These are phyloP conservation scores for Orobanche coerulescens DNA, from an alignment of 257 asterid genomes.

Conservation along the genomic window DNA sequence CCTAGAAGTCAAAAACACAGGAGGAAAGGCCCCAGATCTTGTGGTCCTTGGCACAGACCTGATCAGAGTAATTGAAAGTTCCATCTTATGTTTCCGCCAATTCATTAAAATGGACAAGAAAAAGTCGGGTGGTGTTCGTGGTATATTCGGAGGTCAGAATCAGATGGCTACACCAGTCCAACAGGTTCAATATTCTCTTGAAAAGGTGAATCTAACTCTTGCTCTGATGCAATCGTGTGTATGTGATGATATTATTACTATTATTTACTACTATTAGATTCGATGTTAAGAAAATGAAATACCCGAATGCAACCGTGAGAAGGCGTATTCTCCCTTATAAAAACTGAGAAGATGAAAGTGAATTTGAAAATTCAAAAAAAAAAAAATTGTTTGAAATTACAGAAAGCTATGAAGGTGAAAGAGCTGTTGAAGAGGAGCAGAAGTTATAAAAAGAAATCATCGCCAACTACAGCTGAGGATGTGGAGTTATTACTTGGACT, in stretches of 20 bases:
- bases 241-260: no score
- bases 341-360: conserved; percentile 45
- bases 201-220: conserved; percentile 41
- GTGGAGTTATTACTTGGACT: conserved; percentile 62
- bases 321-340: no score
- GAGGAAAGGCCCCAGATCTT: conserved; percentile 39
- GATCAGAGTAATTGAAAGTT: conserved; percentile 56
- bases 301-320: no score
- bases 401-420: conserved; percentile 75
- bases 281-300: no score
- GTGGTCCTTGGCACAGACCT: conserved; percentile 52
- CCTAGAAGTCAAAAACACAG: no score
- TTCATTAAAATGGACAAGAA: conserved; percentile 79
- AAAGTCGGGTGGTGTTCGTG: conserved; percentile 44
- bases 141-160: conserved; percentile 47
- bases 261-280: no score
- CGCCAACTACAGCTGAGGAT: neutral
- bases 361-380: no score
- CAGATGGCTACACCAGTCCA: conserved; percentile 67
- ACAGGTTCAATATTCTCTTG: conserved; percentile 66
- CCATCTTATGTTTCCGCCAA: conserved; percentile 59
- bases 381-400: conserved; percentile 21
- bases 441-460: conserved; percentile 47
- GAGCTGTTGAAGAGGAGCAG: conserved; percentile 61
- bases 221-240: no score